Conservation (phyloP, 352 stramenopile genomes). For the Nothophytophthora sp. region DNA sequence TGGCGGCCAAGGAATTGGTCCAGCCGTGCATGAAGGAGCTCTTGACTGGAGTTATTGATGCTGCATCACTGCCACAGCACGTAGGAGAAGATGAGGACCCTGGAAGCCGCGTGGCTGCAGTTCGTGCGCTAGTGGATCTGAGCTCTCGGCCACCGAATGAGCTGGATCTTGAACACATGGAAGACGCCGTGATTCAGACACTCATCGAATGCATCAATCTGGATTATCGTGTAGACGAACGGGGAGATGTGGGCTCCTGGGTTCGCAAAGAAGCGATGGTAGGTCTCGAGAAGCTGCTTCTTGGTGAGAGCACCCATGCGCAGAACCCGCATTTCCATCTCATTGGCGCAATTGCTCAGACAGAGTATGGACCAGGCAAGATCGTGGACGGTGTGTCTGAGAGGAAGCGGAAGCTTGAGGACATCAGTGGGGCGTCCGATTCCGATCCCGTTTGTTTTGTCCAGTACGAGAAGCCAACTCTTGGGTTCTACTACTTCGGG, state of each 20-base stretch:
- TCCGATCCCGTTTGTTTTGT: conserved; percentile 53
- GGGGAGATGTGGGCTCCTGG: conserved; percentile 99
- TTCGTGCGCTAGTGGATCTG: conserved; percentile 91
- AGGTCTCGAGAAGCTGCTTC: conserved; percentile 84
- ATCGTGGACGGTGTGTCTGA: conserved; percentile 40
- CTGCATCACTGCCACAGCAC: conserved; percentile 45
- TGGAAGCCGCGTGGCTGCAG: conserved; percentile 95
- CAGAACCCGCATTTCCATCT: conserved; percentile 38
- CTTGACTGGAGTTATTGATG: conserved; percentile 42
- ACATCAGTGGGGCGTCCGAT: conserved; percentile 9
- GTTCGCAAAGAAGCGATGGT: conserved; percentile 95
- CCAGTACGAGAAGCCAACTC: conserved; percentile 55
- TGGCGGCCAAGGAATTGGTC: too few relatives aligned
- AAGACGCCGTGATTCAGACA: conserved; percentile 74
- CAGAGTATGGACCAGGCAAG: conserved; percentile 40
- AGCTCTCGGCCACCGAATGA: conserved; percentile 52
- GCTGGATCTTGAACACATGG: conserved; percentile 38
- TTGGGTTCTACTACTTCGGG: conserved; percentile 79
- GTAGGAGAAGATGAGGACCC: conserved; percentile 87
- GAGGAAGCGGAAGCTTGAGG: conserved; percentile 27
- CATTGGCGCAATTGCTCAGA: conserved; percentile 30
- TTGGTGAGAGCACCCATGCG: conserved; percentile 32
- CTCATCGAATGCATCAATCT: conserved; percentile 86
- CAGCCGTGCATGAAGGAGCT: too few relatives aligned
- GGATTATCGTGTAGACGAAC: conserved; percentile 97